Conservation (phyloP, 2,329 filamentous ascomycete species). For the Leptosphaerulina australis region DNA sequence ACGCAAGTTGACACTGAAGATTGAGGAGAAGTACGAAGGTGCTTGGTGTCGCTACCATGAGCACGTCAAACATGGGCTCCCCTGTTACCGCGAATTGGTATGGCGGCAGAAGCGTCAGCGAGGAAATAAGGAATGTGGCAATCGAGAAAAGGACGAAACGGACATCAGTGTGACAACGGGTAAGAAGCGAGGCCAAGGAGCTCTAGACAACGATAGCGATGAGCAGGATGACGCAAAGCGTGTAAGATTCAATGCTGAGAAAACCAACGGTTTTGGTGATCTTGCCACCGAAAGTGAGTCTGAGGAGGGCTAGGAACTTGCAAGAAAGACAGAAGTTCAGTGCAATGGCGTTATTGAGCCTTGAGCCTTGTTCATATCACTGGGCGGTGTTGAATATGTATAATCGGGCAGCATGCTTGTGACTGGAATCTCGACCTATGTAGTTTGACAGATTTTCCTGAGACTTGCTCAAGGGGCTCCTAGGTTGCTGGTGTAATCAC, state of each 20-base stretch:
- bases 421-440: too few species aligned
- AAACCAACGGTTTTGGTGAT: background rate
- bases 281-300: conserved; percentile 16
- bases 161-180: background rate
- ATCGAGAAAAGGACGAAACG: background rate
- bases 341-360: too few species aligned
- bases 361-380: too few species aligned
- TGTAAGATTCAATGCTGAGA: conserved; percentile 1
- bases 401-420: too few species aligned
- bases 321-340: too few species aligned
- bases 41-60: conserved; percentile 46
- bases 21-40: conserved; percentile 35
- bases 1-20: conserved; percentile 37
- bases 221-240: conserved; percentile 2
- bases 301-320: conserved; percentile 10
- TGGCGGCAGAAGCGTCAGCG: background rate
- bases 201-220: background rate
- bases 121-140: background rate
- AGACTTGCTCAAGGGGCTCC: too few species aligned
- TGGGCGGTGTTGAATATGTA: too few species aligned
- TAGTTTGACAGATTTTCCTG: too few species aligned
- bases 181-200: background rate
- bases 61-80: conserved; percentile 26
- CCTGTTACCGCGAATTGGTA: conserved; percentile 32
- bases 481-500: too few species aligned